phyloP scores from a whole-genome alignment of 345 rosid genomes.

The Firmiana major region DNA sequence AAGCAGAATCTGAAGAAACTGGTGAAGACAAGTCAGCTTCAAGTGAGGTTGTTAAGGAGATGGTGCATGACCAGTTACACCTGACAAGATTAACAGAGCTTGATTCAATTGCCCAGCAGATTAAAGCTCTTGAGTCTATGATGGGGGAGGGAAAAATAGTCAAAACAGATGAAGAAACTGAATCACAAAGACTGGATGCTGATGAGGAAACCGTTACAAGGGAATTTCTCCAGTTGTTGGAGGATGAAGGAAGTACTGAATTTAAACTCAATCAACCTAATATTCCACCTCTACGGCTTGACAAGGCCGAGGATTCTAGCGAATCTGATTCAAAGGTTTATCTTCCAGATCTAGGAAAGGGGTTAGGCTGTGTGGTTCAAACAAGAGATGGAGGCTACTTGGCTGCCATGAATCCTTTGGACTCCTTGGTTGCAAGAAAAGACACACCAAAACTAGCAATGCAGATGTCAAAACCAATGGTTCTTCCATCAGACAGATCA shows the following conservation, averaged over 20 bases:
- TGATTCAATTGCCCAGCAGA: conserved; percentile 84
- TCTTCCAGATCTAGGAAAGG: conserved; percentile 84
- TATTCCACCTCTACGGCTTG: conserved; percentile 47
- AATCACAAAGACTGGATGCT: conserved; percentile 65
- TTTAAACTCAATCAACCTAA: conserved; percentile 39
- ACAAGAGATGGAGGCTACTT: conserved; percentile 90
- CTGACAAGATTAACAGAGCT: conserved; percentile 63
- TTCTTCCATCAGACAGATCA: conserved; percentile 35
- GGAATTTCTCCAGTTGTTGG: conserved; percentile 88
- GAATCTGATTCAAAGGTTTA: conserved; percentile 54
- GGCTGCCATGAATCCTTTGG: conserved; percentile 84
- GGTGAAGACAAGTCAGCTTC: conserved; percentile 39
- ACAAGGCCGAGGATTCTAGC: conserved; percentile 33
- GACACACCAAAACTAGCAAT: conserved; percentile 85
- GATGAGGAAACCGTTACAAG: conserved; percentile 81
- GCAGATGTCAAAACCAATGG: conserved; percentile 85
- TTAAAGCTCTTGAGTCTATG: conserved; percentile 88
- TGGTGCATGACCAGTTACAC: conserved; percentile 60
- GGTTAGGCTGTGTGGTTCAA: conserved; percentile 80
- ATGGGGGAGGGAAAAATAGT: conserved; percentile 48
- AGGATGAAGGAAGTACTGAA: conserved; percentile 48
- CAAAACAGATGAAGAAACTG: conserved; percentile 42
- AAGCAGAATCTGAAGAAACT: conserved; percentile 44
- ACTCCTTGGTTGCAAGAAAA: conserved; percentile 49
- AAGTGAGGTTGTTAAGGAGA: conserved; percentile 68